Conservation (phyloP, 345 rosid genomes). For the Eutrema heterophyllum region DNA sequence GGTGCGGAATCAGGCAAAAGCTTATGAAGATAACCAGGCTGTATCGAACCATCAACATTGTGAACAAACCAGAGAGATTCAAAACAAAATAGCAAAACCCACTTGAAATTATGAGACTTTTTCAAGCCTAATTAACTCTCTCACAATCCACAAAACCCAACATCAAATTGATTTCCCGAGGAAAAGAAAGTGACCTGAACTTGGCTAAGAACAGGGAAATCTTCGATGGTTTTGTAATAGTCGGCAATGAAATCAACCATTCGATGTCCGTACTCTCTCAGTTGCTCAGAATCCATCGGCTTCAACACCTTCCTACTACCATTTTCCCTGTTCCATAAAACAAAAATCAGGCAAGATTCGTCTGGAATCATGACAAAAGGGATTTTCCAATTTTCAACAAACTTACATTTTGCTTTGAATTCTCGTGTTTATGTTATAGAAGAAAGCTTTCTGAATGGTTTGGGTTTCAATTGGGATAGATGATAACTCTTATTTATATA, state of each 20-base stretch:
- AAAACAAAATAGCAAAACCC: background rate
- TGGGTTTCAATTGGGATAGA: background rate
- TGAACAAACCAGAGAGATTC: background rate
- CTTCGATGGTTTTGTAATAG: constrained; percentile 74
- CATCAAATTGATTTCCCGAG: background rate
- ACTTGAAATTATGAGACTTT: background rate
- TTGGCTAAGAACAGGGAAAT: constrained; percentile 86
- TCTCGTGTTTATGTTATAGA: background rate
- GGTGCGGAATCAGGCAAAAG: constrained; percentile 86
- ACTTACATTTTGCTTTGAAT: constrained; percentile 17
- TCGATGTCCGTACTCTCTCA: constrained; percentile 64
- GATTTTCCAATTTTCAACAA: background rate
- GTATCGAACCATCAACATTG: constrained; percentile 23
- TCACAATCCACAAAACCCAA: background rate
- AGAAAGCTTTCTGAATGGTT: background rate
- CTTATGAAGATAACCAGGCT: constrained; percentile 82
- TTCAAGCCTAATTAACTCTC: background rate
- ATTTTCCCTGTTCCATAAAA: constrained; percentile 12
- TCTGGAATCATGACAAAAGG: background rate
- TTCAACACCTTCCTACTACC: constrained; percentile 31
- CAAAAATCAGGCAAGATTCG: background rate
- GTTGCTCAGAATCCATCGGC: constrained; percentile 73
- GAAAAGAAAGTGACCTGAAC: constrained; percentile 47
- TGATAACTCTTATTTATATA: constrained; percentile 9
- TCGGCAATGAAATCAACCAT: constrained; percentile 97